Conservation (phyloP, 2,329 filamentous ascomycete genomes). For the Knoxdaviesia capensis region DNA sequence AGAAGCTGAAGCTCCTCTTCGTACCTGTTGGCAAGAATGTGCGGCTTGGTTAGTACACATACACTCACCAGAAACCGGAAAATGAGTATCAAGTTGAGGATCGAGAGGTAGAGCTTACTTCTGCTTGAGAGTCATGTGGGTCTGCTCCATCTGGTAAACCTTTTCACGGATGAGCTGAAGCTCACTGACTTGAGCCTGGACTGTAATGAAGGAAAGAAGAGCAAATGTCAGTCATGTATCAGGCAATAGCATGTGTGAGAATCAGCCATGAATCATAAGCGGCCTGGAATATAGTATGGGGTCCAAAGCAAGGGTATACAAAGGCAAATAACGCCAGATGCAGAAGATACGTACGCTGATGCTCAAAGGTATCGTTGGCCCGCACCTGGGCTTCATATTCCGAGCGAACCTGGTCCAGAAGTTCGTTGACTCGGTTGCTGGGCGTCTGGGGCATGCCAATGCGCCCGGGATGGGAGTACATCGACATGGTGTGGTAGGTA, state of each 20-base stretch:
- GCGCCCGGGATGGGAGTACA: constrained; percentile 4
- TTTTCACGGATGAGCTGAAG: constrained; percentile 89
- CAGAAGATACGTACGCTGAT: constrained; percentile 54
- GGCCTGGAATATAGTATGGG: neutral
- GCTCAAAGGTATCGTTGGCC: constrained; percentile 72
- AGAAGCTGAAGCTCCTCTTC: constrained; percentile 78
- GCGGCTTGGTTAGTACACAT: constrained; percentile 2
- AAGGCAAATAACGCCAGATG: neutral
- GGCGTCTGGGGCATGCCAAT: neutral
- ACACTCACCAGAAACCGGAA: neutral
- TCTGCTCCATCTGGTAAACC: constrained; percentile 81
- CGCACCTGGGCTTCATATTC: constrained; percentile 80
- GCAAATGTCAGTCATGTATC: neutral
- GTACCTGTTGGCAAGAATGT: constrained; percentile 40
- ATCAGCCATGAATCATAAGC: neutral
- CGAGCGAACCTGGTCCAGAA: constrained; percentile 73
- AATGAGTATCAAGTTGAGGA: neutral
- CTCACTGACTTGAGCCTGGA: constrained; percentile 78
- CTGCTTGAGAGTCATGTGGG: constrained; percentile 70
- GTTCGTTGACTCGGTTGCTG: constrained; percentile 53
- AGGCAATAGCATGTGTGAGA: neutral
- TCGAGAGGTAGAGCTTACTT: constrained; percentile 36
- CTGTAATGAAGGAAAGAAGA: constrained; percentile 24
- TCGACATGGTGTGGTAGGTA: constrained; percentile 4
- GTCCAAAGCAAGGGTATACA: neutral